Conservation (phyloP, 2,329 filamentous ascomycete genomes). For the Aspergillus viridinutans region DNA sequence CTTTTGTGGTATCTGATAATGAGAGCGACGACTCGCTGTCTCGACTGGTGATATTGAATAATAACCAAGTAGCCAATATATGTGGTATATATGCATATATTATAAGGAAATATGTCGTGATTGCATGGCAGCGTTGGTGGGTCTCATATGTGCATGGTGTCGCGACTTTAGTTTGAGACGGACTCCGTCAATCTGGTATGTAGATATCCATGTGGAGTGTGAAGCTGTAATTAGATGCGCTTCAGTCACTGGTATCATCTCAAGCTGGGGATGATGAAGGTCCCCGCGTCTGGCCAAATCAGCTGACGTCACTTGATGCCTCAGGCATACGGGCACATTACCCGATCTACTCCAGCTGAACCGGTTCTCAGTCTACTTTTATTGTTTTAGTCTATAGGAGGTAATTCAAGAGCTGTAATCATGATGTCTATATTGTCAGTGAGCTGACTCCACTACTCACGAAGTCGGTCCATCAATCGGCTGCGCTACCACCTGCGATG, state of each 20-base stretch:
- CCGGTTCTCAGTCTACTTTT: background rate
- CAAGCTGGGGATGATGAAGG: background rate
- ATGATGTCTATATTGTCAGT: background rate
- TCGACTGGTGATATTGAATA: background rate
- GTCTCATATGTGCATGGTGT: background rate
- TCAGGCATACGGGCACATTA: background rate
- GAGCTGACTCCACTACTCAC: background rate
- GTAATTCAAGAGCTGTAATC: background rate
- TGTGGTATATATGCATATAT: background rate
- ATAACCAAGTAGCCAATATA: background rate
- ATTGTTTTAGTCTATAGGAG: background rate
- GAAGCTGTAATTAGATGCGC: background rate
- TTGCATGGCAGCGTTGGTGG: background rate
- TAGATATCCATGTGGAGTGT: background rate
- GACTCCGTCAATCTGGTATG: background rate
- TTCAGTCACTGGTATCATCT: background rate
- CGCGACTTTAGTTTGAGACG: background rate
- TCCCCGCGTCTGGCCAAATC: background rate
- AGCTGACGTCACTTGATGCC: background rate
- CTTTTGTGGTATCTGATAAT: background rate
- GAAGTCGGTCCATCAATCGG: background rate
- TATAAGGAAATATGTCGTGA: background rate
- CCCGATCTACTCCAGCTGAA: background rate
- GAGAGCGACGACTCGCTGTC: background rate
- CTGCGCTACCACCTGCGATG: constrained; percentile 1